These are phyloP conservation scores for Cystofilobasidium macerans DNA, from an alignment of 768 basidiomycete genomes.

Conservation along the genomic window DNA sequence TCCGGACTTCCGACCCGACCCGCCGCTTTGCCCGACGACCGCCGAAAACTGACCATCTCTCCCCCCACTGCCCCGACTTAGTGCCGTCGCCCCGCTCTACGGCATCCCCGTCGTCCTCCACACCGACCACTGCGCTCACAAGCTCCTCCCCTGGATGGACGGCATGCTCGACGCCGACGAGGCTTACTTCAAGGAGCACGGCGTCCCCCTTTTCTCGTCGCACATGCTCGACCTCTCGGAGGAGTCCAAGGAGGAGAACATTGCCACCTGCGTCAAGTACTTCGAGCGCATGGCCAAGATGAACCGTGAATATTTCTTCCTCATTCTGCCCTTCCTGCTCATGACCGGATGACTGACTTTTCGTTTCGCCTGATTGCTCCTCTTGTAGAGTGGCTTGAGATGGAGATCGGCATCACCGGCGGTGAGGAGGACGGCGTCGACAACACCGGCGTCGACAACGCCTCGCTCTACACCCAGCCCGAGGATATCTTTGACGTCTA, in stretches of 20 bases:
- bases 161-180: slow-evolving; percentile 94
- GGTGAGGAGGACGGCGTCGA: slow-evolving; percentile 95
- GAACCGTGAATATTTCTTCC: slow-evolving; percentile 41
- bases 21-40: background rate
- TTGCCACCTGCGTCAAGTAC: slow-evolving; percentile 83
- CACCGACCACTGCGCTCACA: slow-evolving; percentile 96
- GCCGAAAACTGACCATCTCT: background rate
- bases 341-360: background rate
- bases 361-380: background rate
- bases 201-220: slow-evolving; percentile 53
- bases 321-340: background rate
- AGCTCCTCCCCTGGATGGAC: slow-evolving; percentile 98
- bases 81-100: slow-evolving; percentile 24
- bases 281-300: slow-evolving; percentile 88
- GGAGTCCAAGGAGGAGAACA: slow-evolving; percentile 71
- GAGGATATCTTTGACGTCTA: slow-evolving; percentile 90
- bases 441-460: slow-evolving; percentile 90
- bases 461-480: slow-evolving; percentile 89
- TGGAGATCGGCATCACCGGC: slow-evolving; percentile 99
- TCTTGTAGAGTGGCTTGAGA: slow-evolving; percentile 76
- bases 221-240: slow-evolving; percentile 99
- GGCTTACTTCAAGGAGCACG: slow-evolving; percentile 78
- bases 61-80: background rate
- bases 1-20: slow-evolving; percentile 5
- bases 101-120: slow-evolving; percentile 75